Conservation (phyloP, 2,329 filamentous ascomycete species). For the Aspergillus transmontanensis region DNA sequence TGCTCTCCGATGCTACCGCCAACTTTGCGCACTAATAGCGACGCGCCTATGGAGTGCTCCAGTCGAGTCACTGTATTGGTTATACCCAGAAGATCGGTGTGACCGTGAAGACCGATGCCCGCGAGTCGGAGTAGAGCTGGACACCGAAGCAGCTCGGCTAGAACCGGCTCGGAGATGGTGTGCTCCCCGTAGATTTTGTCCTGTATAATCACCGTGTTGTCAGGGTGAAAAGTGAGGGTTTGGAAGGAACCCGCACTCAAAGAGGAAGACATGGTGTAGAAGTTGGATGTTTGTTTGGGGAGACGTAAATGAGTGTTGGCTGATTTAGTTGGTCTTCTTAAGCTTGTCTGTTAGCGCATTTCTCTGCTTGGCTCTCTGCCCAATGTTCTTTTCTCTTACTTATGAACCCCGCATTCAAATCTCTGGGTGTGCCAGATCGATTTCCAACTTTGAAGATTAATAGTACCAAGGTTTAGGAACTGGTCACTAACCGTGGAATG, state of each 20-base stretch:
- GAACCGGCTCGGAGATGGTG: conserved; percentile 37
- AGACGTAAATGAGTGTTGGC: neutral
- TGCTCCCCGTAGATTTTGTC: conserved; percentile 41
- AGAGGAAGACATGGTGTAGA: neutral
- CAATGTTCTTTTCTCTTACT: neutral
- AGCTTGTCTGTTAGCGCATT: neutral
- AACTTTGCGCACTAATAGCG: conserved; percentile 41
- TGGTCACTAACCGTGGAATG: neutral
- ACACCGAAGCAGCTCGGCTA: conserved; percentile 40
- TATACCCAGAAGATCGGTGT: conserved; percentile 39
- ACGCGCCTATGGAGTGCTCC: conserved; percentile 45
- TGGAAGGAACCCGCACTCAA: conserved; percentile 18
- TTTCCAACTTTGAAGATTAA: neutral
- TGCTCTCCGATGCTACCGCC: conserved; percentile 41
- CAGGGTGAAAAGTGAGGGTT: conserved; percentile 17
- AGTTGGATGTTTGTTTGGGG: neutral
- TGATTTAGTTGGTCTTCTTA: neutral
- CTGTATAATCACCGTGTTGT: conserved; percentile 28
- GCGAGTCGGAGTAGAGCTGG: conserved; percentile 35
- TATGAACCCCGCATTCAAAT: neutral
- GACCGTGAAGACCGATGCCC: conserved; percentile 42
- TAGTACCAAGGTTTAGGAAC: neutral
- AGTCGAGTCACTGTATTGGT: conserved; percentile 41
- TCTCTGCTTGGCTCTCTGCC: neutral
- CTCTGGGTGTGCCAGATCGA: neutral